Conservation (phyloP, 805 yeast genomes). For the Kluyveromyces aestuarii region DNA sequence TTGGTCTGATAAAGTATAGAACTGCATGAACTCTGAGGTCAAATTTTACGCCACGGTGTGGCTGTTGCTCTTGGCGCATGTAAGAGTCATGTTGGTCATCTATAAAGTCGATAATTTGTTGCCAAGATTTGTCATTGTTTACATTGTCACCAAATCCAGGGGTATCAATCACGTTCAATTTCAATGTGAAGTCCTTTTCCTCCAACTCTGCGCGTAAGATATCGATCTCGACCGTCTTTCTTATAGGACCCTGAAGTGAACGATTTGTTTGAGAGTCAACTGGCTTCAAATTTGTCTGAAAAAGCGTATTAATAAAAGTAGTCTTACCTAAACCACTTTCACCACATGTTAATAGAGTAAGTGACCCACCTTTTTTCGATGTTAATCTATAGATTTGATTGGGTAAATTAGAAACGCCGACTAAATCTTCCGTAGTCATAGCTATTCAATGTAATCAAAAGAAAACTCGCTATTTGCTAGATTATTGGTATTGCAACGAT, state of each 20-base stretch:
- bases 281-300: constrained; percentile 62
- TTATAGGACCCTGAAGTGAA: constrained; percentile 36
- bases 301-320: constrained; percentile 80
- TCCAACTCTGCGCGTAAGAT: constrained; percentile 71
- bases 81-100: constrained; percentile 85
- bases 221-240: constrained; percentile 68
- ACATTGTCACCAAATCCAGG: constrained; percentile 93
- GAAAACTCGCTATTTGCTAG: not conserved
- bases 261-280: constrained; percentile 34
- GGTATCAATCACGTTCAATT: constrained; percentile 78
- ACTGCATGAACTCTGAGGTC: constrained; percentile 90
- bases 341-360: constrained; percentile 81
- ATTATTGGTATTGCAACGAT: not conserved
- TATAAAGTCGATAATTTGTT: constrained; percentile 75
- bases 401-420: constrained; percentile 66
- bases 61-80: constrained; percentile 93
- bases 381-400: constrained; percentile 72
- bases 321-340: constrained; percentile 89
- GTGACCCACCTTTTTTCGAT: constrained; percentile 64
- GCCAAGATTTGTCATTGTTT: constrained; percentile 80
- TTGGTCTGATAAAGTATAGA: constrained; percentile 82
- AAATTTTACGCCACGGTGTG: constrained; percentile 51
- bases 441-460: not conserved
- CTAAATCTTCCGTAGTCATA: constrained; percentile 28
- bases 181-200: constrained; percentile 72